Evolutionary conservation across 2,329 filamentous ascomycete genomes (phyloP).

Genomic region (Rutstroemia sp.): DNA sequence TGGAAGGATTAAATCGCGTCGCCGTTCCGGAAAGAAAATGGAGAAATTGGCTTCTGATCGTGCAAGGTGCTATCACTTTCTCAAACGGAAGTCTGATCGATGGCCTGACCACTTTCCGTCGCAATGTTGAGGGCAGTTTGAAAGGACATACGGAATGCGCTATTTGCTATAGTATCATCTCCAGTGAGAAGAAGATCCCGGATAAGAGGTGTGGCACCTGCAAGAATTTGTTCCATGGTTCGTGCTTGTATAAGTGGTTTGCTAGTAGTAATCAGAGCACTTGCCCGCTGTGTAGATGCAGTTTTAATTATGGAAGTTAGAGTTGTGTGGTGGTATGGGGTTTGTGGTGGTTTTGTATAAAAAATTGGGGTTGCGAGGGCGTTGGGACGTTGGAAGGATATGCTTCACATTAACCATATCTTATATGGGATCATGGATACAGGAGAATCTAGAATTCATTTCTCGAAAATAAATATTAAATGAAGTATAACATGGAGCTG

Average conservation of each 20-base stretch:
- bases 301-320: slow-evolving; percentile 53
- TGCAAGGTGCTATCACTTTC: slow-evolving; percentile 89
- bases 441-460: no score
- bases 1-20: slow-evolving; percentile 72
- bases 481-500: no score
- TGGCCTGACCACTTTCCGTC: slow-evolving; percentile 74
- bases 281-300: slow-evolving; percentile 87
- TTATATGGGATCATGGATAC: no score
- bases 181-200: slow-evolving; percentile 78
- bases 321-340: neutral
- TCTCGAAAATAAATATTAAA: no score
- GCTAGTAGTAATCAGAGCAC: slow-evolving; percentile 85
- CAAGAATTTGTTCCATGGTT: slow-evolving; percentile 86
- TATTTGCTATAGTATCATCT: slow-evolving; percentile 94
- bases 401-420: no score
- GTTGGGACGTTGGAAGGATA: no score
- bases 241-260: slow-evolving; percentile 96
- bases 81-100: slow-evolving; percentile 85
- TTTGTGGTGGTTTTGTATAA: no score
- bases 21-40: slow-evolving; percentile 87
- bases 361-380: no score
- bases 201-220: slow-evolving; percentile 90
- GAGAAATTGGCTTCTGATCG: slow-evolving; percentile 82
- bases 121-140: slow-evolving; percentile 79
- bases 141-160: slow-evolving; percentile 94